Base-by-base conservation (phyloP, 805 yeast species). In the Ogataea glucozyma region DNA sequence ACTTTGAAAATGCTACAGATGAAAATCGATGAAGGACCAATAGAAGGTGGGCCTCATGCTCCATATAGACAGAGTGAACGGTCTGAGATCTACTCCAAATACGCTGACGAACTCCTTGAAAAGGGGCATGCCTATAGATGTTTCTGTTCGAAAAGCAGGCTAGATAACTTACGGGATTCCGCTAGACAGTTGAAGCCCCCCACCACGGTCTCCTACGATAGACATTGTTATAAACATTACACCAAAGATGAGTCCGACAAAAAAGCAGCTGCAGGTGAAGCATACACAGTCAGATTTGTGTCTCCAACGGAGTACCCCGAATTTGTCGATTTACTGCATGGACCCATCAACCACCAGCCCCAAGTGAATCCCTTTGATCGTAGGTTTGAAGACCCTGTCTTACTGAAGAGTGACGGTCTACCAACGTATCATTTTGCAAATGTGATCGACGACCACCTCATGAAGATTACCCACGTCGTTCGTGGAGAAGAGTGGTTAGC, bases 401-500 rank as follows among this genome's bases (percentile, higher is more conserved):
- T 93, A 20, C 61, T 93, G 58, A 93, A 93, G 64, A 85, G 96
- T n/a, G 98, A 93, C 62, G 90, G 91, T 0, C 68, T 88, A 47
- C 99, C 99, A 19, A 93, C 99, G 0, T 93, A 93, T 56, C 99
- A 93, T 65, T 83, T 93, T 57, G 99, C 99, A 12, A 91, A 88
- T 57, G 96, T 93, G 6, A 78, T 93, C 3, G 99, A 93, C 60
- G 99, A 93, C 60, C 95, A 90, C 61, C 66, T 86, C 35, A 93
- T 93, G 99, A 64, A 79, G 34, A 85, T 93, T 32, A 86, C 97
- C 0, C 97, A 93, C 64, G 99, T 93, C 7, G 81, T 93, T 4
- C 73, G 99, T 52, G 99, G 99, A 24, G 99, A 93, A 58, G 99
- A 93, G 62, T 93, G 99, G 99, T 67, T 93, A 9, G 85, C 96